phyloP scores from a whole-genome alignment of 169 alveolate genomes.

The Plasmodium knowlesi region DNA sequence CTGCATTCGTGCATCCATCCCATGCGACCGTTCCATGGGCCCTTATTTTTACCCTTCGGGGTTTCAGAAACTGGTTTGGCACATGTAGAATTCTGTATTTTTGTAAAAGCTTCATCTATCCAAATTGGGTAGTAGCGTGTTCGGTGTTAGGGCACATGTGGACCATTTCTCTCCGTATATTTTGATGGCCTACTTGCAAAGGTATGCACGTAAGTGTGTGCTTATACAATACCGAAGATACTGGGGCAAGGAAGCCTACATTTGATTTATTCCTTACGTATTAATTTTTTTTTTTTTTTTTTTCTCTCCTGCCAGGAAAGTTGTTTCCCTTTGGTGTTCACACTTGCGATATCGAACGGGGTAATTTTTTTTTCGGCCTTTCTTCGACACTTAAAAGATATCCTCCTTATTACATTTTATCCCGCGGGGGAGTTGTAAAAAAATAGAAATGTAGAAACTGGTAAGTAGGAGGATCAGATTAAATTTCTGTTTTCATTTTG shows the following conservation, averaged over 20 bases:
- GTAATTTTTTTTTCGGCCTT: neutral
- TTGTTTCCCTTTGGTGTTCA: neutral
- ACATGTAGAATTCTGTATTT: conserved; percentile 16
- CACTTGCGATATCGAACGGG: neutral
- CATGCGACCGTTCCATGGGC: neutral
- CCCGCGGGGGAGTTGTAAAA: neutral
- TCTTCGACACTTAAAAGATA: neutral
- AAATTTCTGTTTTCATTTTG: neutral
- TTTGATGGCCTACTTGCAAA: neutral
- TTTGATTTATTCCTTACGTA: neutral
- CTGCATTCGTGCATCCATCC: neutral
- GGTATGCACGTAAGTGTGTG: neutral
- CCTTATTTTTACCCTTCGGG: neutral
- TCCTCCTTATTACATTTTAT: neutral
- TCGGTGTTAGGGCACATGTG: neutral
- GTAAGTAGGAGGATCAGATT: neutral
- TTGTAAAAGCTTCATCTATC: conserved; percentile 22
- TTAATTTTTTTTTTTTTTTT: neutral
- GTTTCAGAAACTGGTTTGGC: neutral
- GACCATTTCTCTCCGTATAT: neutral
- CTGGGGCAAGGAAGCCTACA: neutral
- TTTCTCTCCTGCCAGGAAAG: neutral
- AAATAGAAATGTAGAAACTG: neutral
- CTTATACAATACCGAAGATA: neutral
- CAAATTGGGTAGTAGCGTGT: neutral